Base-by-base conservation (phyloP, 148 eudicot genomes). In the Rheum nobile region DNA sequence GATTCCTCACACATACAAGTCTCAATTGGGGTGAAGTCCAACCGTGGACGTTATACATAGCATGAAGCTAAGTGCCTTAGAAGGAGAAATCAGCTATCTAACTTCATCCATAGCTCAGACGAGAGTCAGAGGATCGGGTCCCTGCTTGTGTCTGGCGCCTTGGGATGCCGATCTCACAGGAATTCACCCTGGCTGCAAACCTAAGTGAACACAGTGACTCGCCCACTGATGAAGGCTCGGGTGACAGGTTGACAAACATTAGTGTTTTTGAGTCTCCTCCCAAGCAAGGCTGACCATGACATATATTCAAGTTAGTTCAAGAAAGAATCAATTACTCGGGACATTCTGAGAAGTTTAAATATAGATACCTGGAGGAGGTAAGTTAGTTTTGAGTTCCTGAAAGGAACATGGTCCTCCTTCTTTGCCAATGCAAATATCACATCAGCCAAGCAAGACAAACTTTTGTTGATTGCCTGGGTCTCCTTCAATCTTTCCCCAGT, bases 351-450 rank as follows among this genome's bases (percentile, higher is more conserved):
- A 22, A 28, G 42, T 4, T 41, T 4, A 26, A 41, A 35, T 6
- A 35, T 37, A 17, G 1, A 59, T 73, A 90, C 96, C 89, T 90
- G 92, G 61, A 90, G 91, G 34, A 90, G 87, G 75, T 88, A 86
- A 7, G 96, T 88, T 16, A 90, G 84, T 86, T 88, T 90, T 28
- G 96, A 90, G 76, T 90, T 85, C 69, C 96, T 80, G 73, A 86
- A 90, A 6, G 96, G 96, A 47, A 88, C 89, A 78, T 90, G 92
- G 79, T 79, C 87, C n/a, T 90, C 92, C 82, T 88, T 90, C 85
- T 90, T 90, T 32, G 96, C 89, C 71, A 90, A 75, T 13, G 96
- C 89, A 73, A 82, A 85, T 77, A 90, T 86, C 57, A 90, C 96
- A 77, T 88, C 89, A 54, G 85, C 87, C 57, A 90, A 86, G 81